Evolutionary conservation across 106 monocot species (phyloP), one percentile per base, ranked within the genome.

Genomic region (Platanthera zijinensis): DNA sequence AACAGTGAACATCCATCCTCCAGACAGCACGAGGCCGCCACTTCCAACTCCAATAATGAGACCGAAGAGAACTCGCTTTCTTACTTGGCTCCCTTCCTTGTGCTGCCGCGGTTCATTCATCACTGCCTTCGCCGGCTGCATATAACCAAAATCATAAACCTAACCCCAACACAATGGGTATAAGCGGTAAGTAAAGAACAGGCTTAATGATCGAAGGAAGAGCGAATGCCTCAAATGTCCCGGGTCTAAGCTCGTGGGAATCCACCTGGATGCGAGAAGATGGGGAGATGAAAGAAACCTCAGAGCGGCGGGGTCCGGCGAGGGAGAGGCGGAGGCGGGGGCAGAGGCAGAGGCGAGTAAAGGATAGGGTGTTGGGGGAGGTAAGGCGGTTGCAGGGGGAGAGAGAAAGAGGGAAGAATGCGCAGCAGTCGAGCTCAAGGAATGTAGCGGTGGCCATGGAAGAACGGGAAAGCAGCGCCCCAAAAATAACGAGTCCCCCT

Each of bases 1-100:
- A 61, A 52, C 70, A 9, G 93, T 83, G 70, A 96, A 96, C 69
- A 89, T 81, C 96, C 92, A 96, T 32, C 96, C 96, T 14, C 96
- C 96, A 28, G 90, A 82, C 32, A 90, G 49, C 67, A 96, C 87
- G 45, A 90, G 76, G 0, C 85, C 90, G 8, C 92, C 96, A 6
- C 85, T 79, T 10, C 82, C 86, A 10, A 96, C 56, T 22, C 96
- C 96, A 77, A 96, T 90, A 53, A 77, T 90, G 6, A 96, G 69
- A 11, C 96, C 96, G 18, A 92, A 85, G n/a, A 89, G 18, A 51
- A 96, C 87, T 39, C 96, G 74, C 67, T 96, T 89, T 80, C 74
- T 83, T 48, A 90, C 74, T 69, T 94, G 88, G n/a, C 50, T 54
- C 10, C 69, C 52, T 67, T 77, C 61, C 72, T 74, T 77, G 73